Evolutionary conservation across 2,329 filamentous ascomycete genomes (phyloP), one percentile per base, ranked within the genome.

Genomic region (Colletotrichum costaricense): DNA sequence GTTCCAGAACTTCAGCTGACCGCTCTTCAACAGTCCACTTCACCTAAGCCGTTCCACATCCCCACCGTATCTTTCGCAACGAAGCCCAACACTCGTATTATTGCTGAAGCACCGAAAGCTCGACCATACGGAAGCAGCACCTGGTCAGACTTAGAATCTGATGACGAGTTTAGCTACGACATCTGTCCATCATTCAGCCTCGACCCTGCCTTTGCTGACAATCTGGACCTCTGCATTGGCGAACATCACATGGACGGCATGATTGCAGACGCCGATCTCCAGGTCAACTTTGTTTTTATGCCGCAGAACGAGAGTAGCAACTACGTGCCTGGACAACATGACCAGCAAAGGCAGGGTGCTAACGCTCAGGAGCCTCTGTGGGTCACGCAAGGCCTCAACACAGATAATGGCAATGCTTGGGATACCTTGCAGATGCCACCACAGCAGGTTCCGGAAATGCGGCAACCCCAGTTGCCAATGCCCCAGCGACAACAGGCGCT

Each of bases 221-320:
- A 16, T 8, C 56, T 73, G 22, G 67, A 65, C 16, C 33, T 73
- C 6, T 73, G 67, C 35, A 30, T 35, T 22, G 35, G 59, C n/a
- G 70, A 63, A 22, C 14, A 63, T 38, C 67, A 52, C 8, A n/a
- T 73, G 56, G 49, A n/a, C 22, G 49, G 14, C 19, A 57, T 70
- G 67, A 38, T 62, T 28, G 24, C 49, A n/a, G 60, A 73, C 1
- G 49, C 38, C 19, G 67, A 73, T 46, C 30, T 73, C 35, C 67
- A 73, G 38, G 67, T 73, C 70, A 73, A 73, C 33, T 73, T 73
- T 24, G 67, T 73, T 16, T 73, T 65, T 22, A 56, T 70, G 67
- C 70, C 55, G 28, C 70, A 65, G 22, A 60, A 70, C 4, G 70
- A 66, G 11, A 30, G 49, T 22, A 62, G 63, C 7, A 56, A 57